phyloP scores from a whole-genome alignment of 345 rosid genomes.

The Hibiscus trionum region DNA sequence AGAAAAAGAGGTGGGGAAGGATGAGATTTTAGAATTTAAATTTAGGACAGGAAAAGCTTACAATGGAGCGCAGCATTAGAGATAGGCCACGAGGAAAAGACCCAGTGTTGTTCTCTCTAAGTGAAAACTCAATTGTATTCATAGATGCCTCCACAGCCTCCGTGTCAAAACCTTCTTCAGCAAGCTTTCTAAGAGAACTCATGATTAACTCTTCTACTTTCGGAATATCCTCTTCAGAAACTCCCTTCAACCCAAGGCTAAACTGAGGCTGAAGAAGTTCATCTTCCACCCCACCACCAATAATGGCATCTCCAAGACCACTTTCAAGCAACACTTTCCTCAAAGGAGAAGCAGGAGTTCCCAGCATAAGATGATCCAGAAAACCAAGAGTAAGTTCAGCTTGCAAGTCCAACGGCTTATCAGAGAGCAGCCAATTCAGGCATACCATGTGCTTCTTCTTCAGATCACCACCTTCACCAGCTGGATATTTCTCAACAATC shows the following conservation, averaged over 20 bases:
- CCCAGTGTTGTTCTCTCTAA: slow-evolving; percentile 92
- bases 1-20: not conserved
- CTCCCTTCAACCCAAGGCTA: slow-evolving; percentile 86
- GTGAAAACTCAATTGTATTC: slow-evolving; percentile 96
- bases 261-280: slow-evolving; percentile 96
- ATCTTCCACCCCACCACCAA: slow-evolving; percentile 86
- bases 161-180: slow-evolving; percentile 82
- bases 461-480: slow-evolving; percentile 68
- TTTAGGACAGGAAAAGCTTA: slow-evolving; percentile 24
- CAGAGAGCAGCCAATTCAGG: slow-evolving; percentile 89
- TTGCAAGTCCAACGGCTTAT: slow-evolving; percentile 77
- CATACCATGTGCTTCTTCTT: slow-evolving; percentile 93
- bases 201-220: slow-evolving; percentile 76
- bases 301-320: slow-evolving; percentile 89
- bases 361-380: slow-evolving; percentile 92
- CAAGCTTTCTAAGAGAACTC: slow-evolving; percentile 59
- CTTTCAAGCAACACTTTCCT: slow-evolving; percentile 89
- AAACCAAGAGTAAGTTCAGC: slow-evolving; percentile 86
- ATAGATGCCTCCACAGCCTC: slow-evolving; percentile 97
- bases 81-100: slow-evolving; percentile 98
- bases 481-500: slow-evolving; percentile 79
- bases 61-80: slow-evolving; percentile 87
- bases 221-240: slow-evolving; percentile 62
- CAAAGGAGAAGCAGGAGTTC: slow-evolving; percentile 94
- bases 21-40: not conserved